Percentiles rank a stretch among this genome's conserved stretches.
phyloP scores from a whole-genome alignment of 768 basidiomycete species.

The Tricholoma bakamatsutake region DNA sequence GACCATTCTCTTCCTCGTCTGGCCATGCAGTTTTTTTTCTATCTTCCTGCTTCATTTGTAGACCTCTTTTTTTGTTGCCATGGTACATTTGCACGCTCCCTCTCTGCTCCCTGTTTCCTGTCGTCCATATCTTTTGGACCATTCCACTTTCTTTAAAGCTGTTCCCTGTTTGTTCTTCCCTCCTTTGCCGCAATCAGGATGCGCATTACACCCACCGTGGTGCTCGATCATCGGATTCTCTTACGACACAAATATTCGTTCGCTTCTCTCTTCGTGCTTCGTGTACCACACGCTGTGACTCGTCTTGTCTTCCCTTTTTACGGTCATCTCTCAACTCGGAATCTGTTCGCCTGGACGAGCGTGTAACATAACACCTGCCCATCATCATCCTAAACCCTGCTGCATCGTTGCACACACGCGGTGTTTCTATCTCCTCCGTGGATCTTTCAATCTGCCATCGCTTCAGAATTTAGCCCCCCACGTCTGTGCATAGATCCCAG shows the following conservation, averaged over 20 bases:
- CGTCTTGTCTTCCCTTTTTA: neutral
- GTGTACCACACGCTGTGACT: constrained; percentile 5
- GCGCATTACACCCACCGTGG: neutral
- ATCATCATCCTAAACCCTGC: neutral
- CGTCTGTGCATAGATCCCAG: constrained; percentile 4
- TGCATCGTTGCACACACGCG: neutral
- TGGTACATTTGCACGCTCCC: neutral
- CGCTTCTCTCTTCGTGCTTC: constrained; percentile 1
- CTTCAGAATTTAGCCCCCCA: neutral
- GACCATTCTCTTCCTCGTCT: neutral
- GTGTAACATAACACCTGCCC: constrained; percentile 19
- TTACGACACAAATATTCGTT: neutral
- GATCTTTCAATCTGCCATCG: neutral
- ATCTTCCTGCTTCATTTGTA: constrained; percentile 1
- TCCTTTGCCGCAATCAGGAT: neutral
- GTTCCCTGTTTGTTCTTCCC: neutral
- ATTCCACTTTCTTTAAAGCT: neutral
- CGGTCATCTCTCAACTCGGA: constrained; percentile 12
- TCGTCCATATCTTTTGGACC: neutral
- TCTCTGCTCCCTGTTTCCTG: neutral
- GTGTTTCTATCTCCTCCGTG: neutral
- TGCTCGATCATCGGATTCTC: constrained; percentile 1
- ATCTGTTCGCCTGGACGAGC: constrained; percentile 35
- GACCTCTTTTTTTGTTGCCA: neutral
- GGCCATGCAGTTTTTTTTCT: neutral